phyloP scores from a whole-genome alignment of 2,329 filamentous ascomycete genomes.

The Penicillium psychrosexuale region DNA sequence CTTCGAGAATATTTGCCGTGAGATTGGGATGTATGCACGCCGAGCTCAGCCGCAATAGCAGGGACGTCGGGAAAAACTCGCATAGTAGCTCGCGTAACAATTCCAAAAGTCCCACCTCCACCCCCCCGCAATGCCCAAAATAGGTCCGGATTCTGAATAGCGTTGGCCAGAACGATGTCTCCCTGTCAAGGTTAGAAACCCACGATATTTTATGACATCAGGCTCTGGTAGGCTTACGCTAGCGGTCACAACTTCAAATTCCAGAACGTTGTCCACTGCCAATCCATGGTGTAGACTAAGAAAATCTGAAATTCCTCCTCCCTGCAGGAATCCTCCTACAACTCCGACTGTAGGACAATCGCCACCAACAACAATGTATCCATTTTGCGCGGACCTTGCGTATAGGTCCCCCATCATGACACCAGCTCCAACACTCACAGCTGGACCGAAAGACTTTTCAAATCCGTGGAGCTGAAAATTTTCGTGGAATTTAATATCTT shows the following conservation, averaged over 20 bases:
- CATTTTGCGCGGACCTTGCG: background rate
- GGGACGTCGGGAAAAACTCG: conserved; percentile 1
- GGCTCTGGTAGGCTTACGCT: conserved; percentile 18
- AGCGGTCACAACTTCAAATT: conserved; percentile 49
- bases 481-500: conserved; percentile 10
- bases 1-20: background rate
- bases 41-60: background rate
- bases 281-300: conserved; percentile 51
- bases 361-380: conserved; percentile 7
- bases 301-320: conserved; percentile 42
- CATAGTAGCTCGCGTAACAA: conserved; percentile 4
- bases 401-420: conserved; percentile 8
- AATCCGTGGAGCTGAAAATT: background rate
- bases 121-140: conserved; percentile 47
- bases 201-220: background rate
- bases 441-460: background rate
- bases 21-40: background rate
- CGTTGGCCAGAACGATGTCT: conserved; percentile 45
- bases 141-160: conserved; percentile 44
- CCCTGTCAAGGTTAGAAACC: conserved; percentile 27
- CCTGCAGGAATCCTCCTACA: conserved; percentile 38
- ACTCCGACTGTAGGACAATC: conserved; percentile 17
- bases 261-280: conserved; percentile 51
- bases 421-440: conserved; percentile 12
- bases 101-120: conserved; percentile 10